These are phyloP conservation scores for Beverwykella pulmonaria DNA, from an alignment of 495 filamentous ascomycete genomes.

Conservation along the genomic window DNA sequence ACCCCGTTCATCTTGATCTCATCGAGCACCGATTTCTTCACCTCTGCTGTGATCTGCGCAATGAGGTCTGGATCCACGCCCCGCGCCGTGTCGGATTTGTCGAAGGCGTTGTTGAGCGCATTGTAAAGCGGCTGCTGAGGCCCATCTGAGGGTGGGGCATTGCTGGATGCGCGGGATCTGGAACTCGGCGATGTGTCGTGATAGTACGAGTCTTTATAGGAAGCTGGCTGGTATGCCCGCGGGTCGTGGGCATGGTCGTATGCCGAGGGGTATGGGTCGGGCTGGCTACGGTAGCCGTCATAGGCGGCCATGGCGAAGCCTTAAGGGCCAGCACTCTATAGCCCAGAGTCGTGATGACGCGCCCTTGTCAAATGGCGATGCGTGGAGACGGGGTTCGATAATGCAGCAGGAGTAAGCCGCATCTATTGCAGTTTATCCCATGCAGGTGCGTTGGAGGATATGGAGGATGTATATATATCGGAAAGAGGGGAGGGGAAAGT, in stretches of 20 bases:
- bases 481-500: background rate
- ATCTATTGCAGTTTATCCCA: constrained; percentile 10
- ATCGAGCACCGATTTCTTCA: constrained; percentile 43
- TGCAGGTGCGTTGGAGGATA: constrained; percentile 11
- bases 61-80: constrained; percentile 45
- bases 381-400: background rate
- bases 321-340: constrained; percentile 7
- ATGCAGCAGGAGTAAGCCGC: constrained; percentile 18
- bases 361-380: background rate
- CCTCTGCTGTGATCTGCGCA: constrained; percentile 45
- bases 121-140: constrained; percentile 45
- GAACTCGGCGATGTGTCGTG: constrained; percentile 26
- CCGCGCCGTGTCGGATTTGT: constrained; percentile 43
- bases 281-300: constrained; percentile 37
- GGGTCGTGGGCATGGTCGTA: constrained; percentile 32
- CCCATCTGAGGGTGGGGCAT: constrained; percentile 33
- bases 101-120: constrained; percentile 47
- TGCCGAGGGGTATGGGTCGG: constrained; percentile 23
- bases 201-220: constrained; percentile 11
- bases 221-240: constrained; percentile 14
- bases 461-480: background rate
- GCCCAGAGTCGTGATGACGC: constrained; percentile 11
- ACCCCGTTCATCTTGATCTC: constrained; percentile 37
- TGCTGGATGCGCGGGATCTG: constrained; percentile 40
- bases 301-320: constrained; percentile 33